Evolutionary conservation across 2,329 filamentous ascomycete species (phyloP), one percentile per base, ranked within the genome.

Genomic region (Colletotrichum tamarilloi): DNA sequence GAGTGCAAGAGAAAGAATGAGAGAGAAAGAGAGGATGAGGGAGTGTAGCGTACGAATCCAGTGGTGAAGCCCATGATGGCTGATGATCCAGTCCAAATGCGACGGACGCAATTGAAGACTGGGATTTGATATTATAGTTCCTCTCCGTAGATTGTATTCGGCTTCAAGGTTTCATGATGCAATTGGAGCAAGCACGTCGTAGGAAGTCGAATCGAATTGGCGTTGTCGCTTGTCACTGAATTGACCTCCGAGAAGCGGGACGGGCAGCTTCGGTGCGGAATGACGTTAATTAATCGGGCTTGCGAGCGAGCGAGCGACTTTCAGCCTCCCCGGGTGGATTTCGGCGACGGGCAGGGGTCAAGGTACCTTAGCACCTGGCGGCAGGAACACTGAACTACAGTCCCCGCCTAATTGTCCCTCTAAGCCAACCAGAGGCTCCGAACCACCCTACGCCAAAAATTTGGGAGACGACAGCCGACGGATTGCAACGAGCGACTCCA

Each of bases 1-100:
- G 30, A 32, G 30, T 32, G 30, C 8, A 32, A 32, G 30, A 32
- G 30, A 32, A 32, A 32, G 57, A n/a, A 19, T 6, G 52, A 16
- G 35, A 14, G 1, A 1, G 8, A 24, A 30, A 5, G 12, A 24
- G 55, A 19, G 26, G 12, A 49, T 16, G 35, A n/a, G 22, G 56
- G 30, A 59, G 14, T n/a, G 62, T 65, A 66, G 85, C 92, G 76
- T 88, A 95, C 93, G 81, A 95, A 93, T 77, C 93, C 93, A 55
- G 91, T 88, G 76, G 90, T 88, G 86, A 94, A 94, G 80, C 93
- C 92, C 93, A 95, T 94, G 77, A 72, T 84, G 63, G 53, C 59
- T 26, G 35, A 46, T 32, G 62, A 57, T 42, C 35, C 32, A 46
- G 19, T 72, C 38, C 26, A 42, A 46, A 42, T 64, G 52, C 59